These are phyloP conservation scores for Carex pumila DNA, from an alignment of 176 grass and related monocot genomes.

Conservation along the genomic window DNA sequence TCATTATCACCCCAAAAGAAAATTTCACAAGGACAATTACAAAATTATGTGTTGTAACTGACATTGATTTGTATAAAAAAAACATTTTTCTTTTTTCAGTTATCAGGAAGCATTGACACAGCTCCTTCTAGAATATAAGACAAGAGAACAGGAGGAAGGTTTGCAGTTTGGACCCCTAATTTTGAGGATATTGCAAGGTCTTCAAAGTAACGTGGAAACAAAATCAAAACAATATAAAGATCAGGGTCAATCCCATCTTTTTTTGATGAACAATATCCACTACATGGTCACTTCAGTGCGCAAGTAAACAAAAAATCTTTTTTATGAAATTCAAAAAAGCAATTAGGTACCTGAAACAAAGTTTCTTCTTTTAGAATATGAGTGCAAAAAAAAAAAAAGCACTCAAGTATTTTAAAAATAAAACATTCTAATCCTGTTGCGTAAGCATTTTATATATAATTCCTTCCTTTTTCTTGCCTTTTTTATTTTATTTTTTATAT, in stretches of 20 bases:
- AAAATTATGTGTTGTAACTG: background rate
- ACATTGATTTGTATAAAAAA: background rate
- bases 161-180: constrained; percentile 35
- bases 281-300: constrained; percentile 55
- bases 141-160: constrained; percentile 26
- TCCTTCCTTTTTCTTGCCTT: background rate
- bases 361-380: background rate
- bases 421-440: background rate
- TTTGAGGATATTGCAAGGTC: constrained; percentile 35
- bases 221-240: constrained; percentile 55
- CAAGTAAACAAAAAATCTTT: constrained; percentile 35
- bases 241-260: constrained; percentile 33
- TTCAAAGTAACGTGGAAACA: constrained; percentile 49
- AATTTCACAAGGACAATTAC: background rate
- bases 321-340: background rate
- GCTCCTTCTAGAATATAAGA: constrained; percentile 32
- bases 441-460: background rate
- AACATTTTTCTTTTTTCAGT: constrained; percentile 24
- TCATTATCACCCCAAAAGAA: background rate
- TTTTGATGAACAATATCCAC: constrained; percentile 76
- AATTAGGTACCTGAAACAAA: background rate
- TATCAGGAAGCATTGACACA: constrained; percentile 40
- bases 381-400: background rate
- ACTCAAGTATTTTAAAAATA: background rate
- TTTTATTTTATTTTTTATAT: background rate